These are phyloP conservation scores for Nevesoporus exiguus DNA, from an alignment of 768 basidiomycete species.

Conservation along the genomic window DNA sequence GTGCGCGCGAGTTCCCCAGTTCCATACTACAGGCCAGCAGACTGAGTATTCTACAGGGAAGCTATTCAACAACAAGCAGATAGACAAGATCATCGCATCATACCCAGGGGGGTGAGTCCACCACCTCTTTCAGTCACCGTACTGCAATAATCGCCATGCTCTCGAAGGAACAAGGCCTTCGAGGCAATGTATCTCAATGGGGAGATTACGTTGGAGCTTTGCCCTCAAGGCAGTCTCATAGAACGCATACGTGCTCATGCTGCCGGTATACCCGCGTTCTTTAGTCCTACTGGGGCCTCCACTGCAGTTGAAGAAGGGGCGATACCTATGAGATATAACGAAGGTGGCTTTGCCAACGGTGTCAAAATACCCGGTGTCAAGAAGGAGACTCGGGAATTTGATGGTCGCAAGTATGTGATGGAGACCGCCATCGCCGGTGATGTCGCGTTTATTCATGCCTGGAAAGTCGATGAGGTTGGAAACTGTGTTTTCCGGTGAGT, in stretches of 20 bases:
- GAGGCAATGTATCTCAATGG: constrained; percentile 79
- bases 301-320: constrained; percentile 79
- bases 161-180: constrained; percentile 78
- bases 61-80: constrained; percentile 68
- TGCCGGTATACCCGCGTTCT: constrained; percentile 92
- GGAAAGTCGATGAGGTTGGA: constrained; percentile 90
- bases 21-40: background rate
- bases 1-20: constrained; percentile 32
- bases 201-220: constrained; percentile 79
- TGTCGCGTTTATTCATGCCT: constrained; percentile 82
- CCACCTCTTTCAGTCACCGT: background rate
- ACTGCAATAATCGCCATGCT: background rate
- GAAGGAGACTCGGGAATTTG: constrained; percentile 74
- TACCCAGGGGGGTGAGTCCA: constrained; percentile 76
- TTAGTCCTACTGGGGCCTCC: constrained; percentile 83
- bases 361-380: constrained; percentile 68
- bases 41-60: constrained; percentile 46
- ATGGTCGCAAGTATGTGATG: constrained; percentile 77
- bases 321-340: constrained; percentile 76
- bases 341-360: constrained; percentile 67
- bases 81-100: constrained; percentile 82
- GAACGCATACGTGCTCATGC: constrained; percentile 88
- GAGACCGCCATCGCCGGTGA: constrained; percentile 79
- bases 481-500: constrained; percentile 84
- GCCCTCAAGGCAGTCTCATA: constrained; percentile 88